Evolutionary conservation across 2,329 filamentous ascomycete species (phyloP).

Genomic region (Ceratocystis albifundus): DNA sequence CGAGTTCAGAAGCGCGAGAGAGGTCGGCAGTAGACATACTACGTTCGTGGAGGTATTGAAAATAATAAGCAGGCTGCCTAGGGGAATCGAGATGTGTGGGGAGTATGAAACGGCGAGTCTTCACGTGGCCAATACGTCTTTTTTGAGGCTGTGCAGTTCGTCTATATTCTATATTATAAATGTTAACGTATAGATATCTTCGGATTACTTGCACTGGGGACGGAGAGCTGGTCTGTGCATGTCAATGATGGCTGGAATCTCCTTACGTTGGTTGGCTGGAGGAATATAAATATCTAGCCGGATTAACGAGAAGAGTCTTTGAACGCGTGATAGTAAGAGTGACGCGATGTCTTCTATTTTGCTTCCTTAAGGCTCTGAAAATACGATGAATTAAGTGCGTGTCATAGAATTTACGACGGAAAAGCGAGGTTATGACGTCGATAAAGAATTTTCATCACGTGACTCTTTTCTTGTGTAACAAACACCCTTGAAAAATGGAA

Average conservation of each 20-base stretch:
- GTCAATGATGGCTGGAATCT: neutral
- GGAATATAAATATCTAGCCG: neutral
- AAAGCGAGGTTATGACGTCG: neutral
- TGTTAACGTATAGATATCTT: neutral
- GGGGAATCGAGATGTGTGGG: neutral
- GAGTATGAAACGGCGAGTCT: neutral
- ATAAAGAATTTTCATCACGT: neutral
- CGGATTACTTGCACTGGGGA: neutral
- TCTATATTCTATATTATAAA: neutral
- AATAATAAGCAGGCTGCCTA: neutral
- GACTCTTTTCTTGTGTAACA: neutral
- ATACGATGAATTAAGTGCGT: neutral
- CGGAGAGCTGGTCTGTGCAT: conserved; percentile 2
- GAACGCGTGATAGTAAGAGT: neutral
- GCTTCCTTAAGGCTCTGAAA: neutral
- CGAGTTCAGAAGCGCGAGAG: conserved; percentile 8
- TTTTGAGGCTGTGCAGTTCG: neutral
- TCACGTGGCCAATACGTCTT: neutral
- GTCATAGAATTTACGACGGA: neutral
- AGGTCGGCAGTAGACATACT: neutral
- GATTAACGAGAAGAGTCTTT: neutral
- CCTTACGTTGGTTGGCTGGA: neutral
- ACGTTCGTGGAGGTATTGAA: neutral
- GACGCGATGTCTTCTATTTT: neutral
- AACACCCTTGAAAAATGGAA: neutral